phyloP scores from a whole-genome alignment of 140 eudicot genomes.

The Ambrosia hybrid region DNA sequence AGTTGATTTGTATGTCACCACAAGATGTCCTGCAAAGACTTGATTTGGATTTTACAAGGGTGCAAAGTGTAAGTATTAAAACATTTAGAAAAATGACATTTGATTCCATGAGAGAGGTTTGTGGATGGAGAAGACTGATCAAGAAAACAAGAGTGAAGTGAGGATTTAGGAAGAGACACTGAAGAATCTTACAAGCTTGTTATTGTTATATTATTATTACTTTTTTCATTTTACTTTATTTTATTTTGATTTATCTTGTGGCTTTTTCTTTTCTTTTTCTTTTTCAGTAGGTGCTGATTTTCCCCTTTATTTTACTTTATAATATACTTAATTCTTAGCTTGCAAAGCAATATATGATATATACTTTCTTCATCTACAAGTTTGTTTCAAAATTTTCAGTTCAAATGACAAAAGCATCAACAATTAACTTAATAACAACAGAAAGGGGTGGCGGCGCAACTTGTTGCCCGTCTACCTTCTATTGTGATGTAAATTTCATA shows the following conservation, averaged over 20 bases:
- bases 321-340: constrained; percentile 2
- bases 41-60: constrained; percentile 53
- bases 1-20: constrained; percentile 73
- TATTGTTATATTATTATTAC: background rate
- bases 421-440: no score
- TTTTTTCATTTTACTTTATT: background rate
- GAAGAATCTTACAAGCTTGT: constrained; percentile 5
- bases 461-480: no score
- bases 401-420: background rate
- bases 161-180: constrained; percentile 26
- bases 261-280: background rate
- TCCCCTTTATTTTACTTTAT: constrained; percentile 3
- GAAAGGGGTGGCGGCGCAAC: no score
- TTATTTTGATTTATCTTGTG: background rate
- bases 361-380: constrained; percentile 13
- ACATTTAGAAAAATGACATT: constrained; percentile 25
- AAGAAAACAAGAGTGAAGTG: constrained; percentile 25
- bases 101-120: constrained; percentile 37
- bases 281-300: constrained; percentile 8
- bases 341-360: constrained; percentile 5
- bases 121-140: constrained; percentile 8
- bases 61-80: constrained; percentile 20
- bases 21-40: constrained; percentile 67
- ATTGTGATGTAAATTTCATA: no score
- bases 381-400: background rate